Evolutionary conservation across 1,284 basidiomycete genomes (phyloP), one percentile per base, ranked within the genome.

Genomic region (Serendipita sp.): DNA sequence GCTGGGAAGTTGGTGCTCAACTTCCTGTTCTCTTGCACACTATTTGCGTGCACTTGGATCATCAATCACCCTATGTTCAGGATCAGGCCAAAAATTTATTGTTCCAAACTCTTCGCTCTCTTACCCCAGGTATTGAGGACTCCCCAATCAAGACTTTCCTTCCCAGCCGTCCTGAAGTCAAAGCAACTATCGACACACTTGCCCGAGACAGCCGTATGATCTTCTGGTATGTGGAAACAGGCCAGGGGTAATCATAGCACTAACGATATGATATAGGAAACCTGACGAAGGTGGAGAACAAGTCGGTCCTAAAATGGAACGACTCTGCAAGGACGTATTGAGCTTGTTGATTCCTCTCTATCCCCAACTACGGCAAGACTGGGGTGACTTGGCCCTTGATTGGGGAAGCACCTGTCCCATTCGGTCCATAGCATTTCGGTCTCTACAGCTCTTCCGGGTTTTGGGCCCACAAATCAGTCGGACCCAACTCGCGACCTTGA

Each of bases 391-490:
- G 34, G 89, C 91, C 2, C 75, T 96, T 64, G 75, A 79, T 38
- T 96, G 94, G 88, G 89, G 91, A 1, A 92, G 91, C 2, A 81
- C 86, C 0, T 93, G 91, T 68, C 88, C 91, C 2, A 90, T 93
- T 65, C 83, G 91, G 44, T 85, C 86, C 60, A 84, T 88, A 34
- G 93, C 94, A 0, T 92, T 90, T 74, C 82, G 92, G 35, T 95
- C 93, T 1, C 78, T 97, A 66, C 92, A 96, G 71, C 78, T 92
- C n/a, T 93, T 93, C 74, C 84, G 92, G 43, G 83, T 88, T 1
- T 75, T 97, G n/a, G 81, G 83, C 67, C 88, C 91, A 0, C 77
- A 79, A 38, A 79, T 91, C 53, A 85, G 82, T 60, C 81, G 86
- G 61, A 75, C 79, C 10, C 88, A 91, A 74, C 77, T 97, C 34